Evolutionary conservation across 1,139 yeast species (phyloP), one percentile per base, ranked within the genome.

Genomic region (Entelexis paramagnoliae): DNA sequence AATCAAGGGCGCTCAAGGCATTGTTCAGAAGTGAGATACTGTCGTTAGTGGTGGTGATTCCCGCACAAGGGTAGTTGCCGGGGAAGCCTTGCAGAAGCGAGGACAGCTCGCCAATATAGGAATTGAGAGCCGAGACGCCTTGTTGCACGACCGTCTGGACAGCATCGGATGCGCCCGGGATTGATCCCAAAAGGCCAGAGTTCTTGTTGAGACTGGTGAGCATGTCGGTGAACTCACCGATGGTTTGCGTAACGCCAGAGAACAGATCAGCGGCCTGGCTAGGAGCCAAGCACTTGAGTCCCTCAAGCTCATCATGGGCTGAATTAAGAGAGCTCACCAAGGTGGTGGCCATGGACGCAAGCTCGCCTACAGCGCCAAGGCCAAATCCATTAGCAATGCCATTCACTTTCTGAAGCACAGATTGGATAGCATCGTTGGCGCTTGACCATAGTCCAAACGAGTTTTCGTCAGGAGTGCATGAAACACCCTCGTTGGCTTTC

Each of bases 41-140:
- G n/a, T 10, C 9, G 34, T 28, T 40, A 3, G 16, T 9, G 17
- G 33, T 14, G 3, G 44, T 40, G 34, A 40, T 26, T 5, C n/a
- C 24, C 5, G 44, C 3, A 14, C 44, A 40, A 16, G 44, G 34
- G 16, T 40, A 40, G 34, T 40, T 40, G 1, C 44, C 44, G 2
- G 44, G 34, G 16, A 17, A 28, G n/a, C 16, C 13, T 22, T 40
- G 14, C 20, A 35, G 22, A 26, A 53, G 51, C 10, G 58, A 56
- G 22, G 46, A 36, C 34, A 30, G 20, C 29, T 51, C 36, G 10
- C 30, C 40, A 14, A 14, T 14, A 4, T 24, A 22, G 2, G 41
- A 39, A 24, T 28, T 32, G 3, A 14, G 8, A 14, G 40, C 24
- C 16, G 40, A 35, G 8, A 35, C 40, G 2, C 24, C 40, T 16